A percentile compares a stretch with the other conserved stretches of the same genome.
Conservation (phyloP, 1,284 basidiomycete genomes). For the Ceratobasidium sp. region DNA sequence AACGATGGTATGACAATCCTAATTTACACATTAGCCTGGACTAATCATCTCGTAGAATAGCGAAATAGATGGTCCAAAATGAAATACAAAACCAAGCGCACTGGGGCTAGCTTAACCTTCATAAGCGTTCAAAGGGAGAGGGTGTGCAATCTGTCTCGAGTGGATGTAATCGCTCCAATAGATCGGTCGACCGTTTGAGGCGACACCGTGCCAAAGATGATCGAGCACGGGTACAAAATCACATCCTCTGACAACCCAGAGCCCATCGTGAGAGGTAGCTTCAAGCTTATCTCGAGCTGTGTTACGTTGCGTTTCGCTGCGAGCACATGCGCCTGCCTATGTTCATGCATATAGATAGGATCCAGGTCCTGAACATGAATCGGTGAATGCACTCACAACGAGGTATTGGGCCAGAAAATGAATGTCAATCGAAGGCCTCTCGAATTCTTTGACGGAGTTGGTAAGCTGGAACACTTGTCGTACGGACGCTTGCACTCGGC, state of each 20-base stretch:
- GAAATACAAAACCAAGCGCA: too few species aligned
- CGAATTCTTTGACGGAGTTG: background rate
- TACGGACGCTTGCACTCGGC: conserved; percentile 3
- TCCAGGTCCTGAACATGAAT: background rate
- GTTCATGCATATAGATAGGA: background rate
- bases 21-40: too few species aligned
- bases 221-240: conserved; percentile 36
- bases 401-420: conserved; percentile 29
- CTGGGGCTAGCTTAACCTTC: too few species aligned
- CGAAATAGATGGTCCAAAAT: too few species aligned
- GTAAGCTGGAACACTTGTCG: conserved; percentile 25
- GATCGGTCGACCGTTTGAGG: conserved; percentile 12
- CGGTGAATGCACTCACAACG: background rate
- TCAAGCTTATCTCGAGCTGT: conserved; percentile 12
- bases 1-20: too few species aligned
- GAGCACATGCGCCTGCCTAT: conserved; percentile 27
- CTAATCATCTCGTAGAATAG: too few species aligned
- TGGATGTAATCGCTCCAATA: conserved; percentile 36
- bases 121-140: background rate
- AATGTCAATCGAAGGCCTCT: background rate
- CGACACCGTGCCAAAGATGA: conserved; percentile 31
- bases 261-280: background rate
- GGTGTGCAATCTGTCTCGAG: conserved; percentile 21
- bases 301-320: conserved; percentile 28
- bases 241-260: conserved; percentile 9